Evolutionary conservation across 495 filamentous ascomycete genomes (phyloP), one percentile per base, ranked within the genome.

Genomic region (Penicillium arizonense): DNA sequence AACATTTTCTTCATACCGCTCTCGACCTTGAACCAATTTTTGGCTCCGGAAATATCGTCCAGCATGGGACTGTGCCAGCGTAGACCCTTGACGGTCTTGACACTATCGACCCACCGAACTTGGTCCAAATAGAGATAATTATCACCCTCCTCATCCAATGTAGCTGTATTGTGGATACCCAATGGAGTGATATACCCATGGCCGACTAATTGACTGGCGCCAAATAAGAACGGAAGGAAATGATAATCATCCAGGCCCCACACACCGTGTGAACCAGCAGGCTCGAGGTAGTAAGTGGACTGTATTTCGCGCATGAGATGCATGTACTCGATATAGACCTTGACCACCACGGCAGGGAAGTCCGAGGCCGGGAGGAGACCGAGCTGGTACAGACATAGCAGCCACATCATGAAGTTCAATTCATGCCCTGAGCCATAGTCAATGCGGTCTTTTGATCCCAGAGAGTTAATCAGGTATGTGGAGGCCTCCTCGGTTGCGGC

Each of bases 1-100:
- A 97, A 97, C 94, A 97, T 99, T 58, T 88, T 85, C 57, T 88
- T 80, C 94, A 99, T 96, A 7, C 94, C 94, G 16, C 78, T 88
- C 63, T 96, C 93, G 41, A 99, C 87, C 73, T 99, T 97, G 48
- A 58, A 73, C 94, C 94, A 99, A 50, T 78, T 88, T 67, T 90
- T 90, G 4, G 94, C 88, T n/a, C 87, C 85, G 3, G 87, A 91
- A 52, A 99, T 97, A 65, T 99, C 94, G 63, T 99, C 95, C 32
- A 99, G 79, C 95, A 99, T 97, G 2, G 94, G 94, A 58, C 88
- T 92, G 64, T 97, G 94, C 94, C 94, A 99, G 40, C 95, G 82
- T 56, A 99, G 74, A 9, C 93, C 93, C 56, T 95, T 90, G 37
- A 97, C 94, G 1, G 89, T 96, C 79, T 99, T 99, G 44, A 95